Evolutionary conservation across 2,329 filamentous ascomycete species (phyloP).

Genomic region (Metarhizium rileyi): DNA sequence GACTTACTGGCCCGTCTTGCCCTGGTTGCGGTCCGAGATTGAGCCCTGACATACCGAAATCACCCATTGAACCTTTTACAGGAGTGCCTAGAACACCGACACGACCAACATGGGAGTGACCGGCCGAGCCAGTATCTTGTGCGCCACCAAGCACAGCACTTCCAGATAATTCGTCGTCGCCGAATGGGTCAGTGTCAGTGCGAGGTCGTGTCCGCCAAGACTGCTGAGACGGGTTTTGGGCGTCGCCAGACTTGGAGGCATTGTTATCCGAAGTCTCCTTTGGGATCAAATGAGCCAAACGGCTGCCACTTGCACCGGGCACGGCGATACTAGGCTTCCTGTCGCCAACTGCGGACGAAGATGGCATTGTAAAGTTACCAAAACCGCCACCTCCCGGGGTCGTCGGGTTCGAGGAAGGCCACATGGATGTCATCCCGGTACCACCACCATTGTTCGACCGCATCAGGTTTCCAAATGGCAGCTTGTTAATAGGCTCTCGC

Average conservation of each 20-base stretch:
- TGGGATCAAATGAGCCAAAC: conserved; percentile 74
- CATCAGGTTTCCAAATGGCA: conserved; percentile 36
- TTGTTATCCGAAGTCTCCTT: conserved; percentile 66
- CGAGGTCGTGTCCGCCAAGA: conserved; percentile 52
- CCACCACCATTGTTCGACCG: conserved; percentile 46
- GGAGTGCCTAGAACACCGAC: conserved; percentile 42
- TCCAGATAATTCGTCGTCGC: conserved; percentile 55
- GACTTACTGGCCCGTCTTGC: conserved; percentile 66
- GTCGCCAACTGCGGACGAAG: conserved; percentile 50
- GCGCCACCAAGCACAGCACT: conserved; percentile 67
- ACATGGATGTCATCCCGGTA: conserved; percentile 33
- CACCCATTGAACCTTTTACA: conserved; percentile 42
- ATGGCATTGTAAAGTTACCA: conserved; percentile 71
- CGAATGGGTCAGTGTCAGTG: conserved; percentile 68
- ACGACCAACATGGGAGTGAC: conserved; percentile 20
- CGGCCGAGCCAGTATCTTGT: conserved; percentile 51
- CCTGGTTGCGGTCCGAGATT: conserved; percentile 48
- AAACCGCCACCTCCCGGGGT: conserved; percentile 68
- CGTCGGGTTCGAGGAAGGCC: conserved; percentile 40
- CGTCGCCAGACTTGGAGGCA: conserved; percentile 40
- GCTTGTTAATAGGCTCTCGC: conserved; percentile 21
- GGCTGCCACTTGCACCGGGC: conserved; percentile 65
- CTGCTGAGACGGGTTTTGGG: conserved; percentile 27
- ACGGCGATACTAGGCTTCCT: conserved; percentile 64
- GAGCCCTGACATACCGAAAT: conserved; percentile 54